A percentile compares a stretch with the other conserved stretches of the same genome.
Conservation (phyloP, 2,329 filamentous ascomycete species). For the Eutypella sp. region DNA sequence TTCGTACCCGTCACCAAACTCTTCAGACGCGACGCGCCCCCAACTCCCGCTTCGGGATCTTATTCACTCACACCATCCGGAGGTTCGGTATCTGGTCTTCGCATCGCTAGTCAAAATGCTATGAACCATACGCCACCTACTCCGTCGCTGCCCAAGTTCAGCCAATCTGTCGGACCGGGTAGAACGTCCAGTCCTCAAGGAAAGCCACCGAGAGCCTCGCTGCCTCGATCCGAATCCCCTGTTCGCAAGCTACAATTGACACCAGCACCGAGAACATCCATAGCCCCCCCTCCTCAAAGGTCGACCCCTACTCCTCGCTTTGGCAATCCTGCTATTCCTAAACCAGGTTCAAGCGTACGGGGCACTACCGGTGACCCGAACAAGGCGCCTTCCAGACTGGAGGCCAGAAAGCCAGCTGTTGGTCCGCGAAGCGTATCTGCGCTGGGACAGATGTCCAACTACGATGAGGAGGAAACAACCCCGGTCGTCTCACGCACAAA, state of each 20-base stretch:
- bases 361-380: conserved; percentile 57
- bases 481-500: conserved; percentile 48
- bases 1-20: conserved; percentile 86
- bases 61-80: conserved; percentile 66
- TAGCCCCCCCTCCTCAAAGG: conserved; percentile 47
- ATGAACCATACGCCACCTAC: conserved; percentile 60
- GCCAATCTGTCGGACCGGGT: conserved; percentile 77
- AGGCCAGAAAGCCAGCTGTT: conserved; percentile 47
- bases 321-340: conserved; percentile 57
- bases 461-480: conserved; percentile 54
- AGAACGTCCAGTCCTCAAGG: conserved; percentile 67
- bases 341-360: conserved; percentile 60
- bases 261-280: conserved; percentile 52
- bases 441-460: conserved; percentile 44
- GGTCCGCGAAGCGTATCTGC: conserved; percentile 57
- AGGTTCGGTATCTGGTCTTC: conserved; percentile 52
- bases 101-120: conserved; percentile 50
- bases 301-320: conserved; percentile 57
- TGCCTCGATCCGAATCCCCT: conserved; percentile 87
- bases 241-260: conserved; percentile 63
- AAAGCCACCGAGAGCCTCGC: conserved; percentile 68
- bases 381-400: conserved; percentile 45
- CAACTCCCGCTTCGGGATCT: conserved; percentile 42
- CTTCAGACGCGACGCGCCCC: conserved; percentile 57
- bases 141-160: conserved; percentile 70